These are phyloP conservation scores for Cornus suecica DNA, from an alignment of 148 eudicot genomes.

Conservation along the genomic window DNA sequence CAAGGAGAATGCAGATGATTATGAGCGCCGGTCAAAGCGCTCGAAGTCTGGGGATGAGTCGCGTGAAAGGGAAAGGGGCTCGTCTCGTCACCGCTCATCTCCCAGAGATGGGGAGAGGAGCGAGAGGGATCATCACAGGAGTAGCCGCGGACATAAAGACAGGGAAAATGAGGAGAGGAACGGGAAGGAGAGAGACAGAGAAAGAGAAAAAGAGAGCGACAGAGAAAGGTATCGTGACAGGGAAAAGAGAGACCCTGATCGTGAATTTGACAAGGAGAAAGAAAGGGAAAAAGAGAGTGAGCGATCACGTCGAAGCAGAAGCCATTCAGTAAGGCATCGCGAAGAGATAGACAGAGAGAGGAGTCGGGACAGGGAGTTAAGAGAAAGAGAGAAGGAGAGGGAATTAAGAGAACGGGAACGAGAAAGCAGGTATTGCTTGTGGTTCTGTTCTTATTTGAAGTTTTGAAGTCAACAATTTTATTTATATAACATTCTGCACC, in stretches of 20 bases:
- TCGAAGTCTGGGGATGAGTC: conserved; percentile 52
- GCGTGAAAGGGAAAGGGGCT: conserved; percentile 49
- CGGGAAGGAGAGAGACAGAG: conserved; percentile 34
- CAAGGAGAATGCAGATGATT: conserved; percentile 37
- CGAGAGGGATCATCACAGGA: conserved; percentile 43
- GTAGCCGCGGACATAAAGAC: conserved; percentile 49
- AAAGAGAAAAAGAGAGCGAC: conserved; percentile 33
- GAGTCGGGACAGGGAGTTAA: conserved; percentile 38
- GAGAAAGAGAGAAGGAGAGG: conserved; percentile 23
- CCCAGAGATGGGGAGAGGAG: conserved; percentile 55
- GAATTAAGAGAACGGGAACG: conserved; percentile 34
- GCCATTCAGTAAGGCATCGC: conserved; percentile 43
- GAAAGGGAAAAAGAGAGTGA: conserved; percentile 30
- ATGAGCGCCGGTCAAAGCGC: conserved; percentile 43
- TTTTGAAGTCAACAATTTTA: not conserved
- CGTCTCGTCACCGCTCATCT: conserved; percentile 42
- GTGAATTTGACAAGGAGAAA: conserved; percentile 27
- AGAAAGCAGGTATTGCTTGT: conserved; percentile 43
- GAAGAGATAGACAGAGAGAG: conserved; percentile 40
- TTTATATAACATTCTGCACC: not conserved
- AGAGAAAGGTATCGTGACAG: conserved; percentile 29
- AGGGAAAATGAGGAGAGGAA: conserved; percentile 41
- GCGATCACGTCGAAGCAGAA: conserved; percentile 46
- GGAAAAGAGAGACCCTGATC: conserved; percentile 28
- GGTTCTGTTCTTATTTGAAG: not conserved